These are phyloP conservation scores for Sonneratia caseolaris DNA, from an alignment of 345 rosid species.

Conservation along the genomic window DNA sequence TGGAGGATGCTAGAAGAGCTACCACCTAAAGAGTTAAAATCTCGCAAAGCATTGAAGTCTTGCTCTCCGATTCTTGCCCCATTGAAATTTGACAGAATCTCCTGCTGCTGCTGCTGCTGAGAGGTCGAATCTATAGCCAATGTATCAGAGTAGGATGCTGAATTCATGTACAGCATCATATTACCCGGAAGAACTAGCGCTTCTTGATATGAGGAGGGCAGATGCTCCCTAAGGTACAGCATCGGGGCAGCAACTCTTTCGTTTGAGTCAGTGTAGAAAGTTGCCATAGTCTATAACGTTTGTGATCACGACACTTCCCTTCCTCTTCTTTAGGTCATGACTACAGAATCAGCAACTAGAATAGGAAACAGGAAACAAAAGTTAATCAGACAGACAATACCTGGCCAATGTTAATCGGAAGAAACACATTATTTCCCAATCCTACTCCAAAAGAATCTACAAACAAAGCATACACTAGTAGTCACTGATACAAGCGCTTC, in stretches of 20 bases:
- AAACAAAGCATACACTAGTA: background rate
- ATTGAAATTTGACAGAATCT: conserved; percentile 4
- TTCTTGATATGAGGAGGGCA: conserved; percentile 26
- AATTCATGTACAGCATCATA: conserved; percentile 44
- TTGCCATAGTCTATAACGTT: conserved; percentile 31
- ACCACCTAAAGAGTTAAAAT: background rate
- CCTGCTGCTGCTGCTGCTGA: conserved; percentile 29
- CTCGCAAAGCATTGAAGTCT: conserved; percentile 10
- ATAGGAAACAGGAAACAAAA: background rate
- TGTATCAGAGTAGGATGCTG: conserved; percentile 27
- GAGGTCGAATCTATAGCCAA: conserved; percentile 22
- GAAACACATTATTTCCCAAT: background rate
- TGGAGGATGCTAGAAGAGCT: conserved; percentile 12
- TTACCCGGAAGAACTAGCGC: conserved; percentile 32
- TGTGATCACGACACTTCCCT: background rate
- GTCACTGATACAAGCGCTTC: background rate
- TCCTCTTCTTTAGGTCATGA: background rate
- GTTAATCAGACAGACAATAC: background rate
- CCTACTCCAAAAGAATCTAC: background rate
- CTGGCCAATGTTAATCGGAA: too few species aligned
- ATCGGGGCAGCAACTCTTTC: conserved; percentile 50
- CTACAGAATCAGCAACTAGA: background rate
- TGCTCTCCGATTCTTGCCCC: conserved; percentile 12
- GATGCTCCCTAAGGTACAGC: conserved; percentile 31
- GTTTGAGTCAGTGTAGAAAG: conserved; percentile 46